A percentile compares a stretch with the other conserved stretches of the same genome.
These are phyloP conservation scores for Parietaria judaica DNA, from an alignment of 306 rosid species.

Conservation along the genomic window DNA sequence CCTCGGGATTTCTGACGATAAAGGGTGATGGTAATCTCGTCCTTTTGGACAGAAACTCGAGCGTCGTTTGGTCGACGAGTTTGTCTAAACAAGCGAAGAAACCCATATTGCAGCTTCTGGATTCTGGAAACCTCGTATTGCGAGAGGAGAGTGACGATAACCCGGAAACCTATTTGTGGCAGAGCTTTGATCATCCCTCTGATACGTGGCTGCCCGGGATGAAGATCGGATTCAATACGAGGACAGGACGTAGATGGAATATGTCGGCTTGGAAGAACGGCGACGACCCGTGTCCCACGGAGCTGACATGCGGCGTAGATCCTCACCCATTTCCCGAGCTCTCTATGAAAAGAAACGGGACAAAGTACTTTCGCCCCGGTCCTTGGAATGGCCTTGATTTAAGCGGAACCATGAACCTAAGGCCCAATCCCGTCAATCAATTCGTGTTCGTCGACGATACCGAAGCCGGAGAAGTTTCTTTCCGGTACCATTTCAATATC, in stretches of 20 bases:
- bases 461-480: slow-evolving; percentile 31
- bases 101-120: slow-evolving; percentile 5
- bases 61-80: slow-evolving; percentile 15
- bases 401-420: slow-evolving; percentile 5
- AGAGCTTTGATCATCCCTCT: slow-evolving; percentile 16
- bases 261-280: slow-evolving; percentile 14
- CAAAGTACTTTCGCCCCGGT: neutral
- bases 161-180: neutral
- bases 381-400: slow-evolving; percentile 18
- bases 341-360: neutral
- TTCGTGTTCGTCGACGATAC: slow-evolving; percentile 21
- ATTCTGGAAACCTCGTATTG: slow-evolving; percentile 20
- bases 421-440: slow-evolving; percentile 19
- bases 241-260: neutral
- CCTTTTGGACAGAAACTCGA: neutral
- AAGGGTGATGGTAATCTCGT: slow-evolving; percentile 4
- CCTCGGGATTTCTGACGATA: slow-evolving; percentile 6
- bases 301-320: slow-evolving; percentile 12
- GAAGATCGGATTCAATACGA: slow-evolving; percentile 12
- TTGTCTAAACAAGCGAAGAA: slow-evolving; percentile 1
- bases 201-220: slow-evolving; percentile 15
- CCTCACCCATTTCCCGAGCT: slow-evolving; percentile 1
- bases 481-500: slow-evolving; percentile 22
- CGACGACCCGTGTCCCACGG: slow-evolving; percentile 14
- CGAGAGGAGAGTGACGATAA: neutral